Evolutionary conservation across 257 asterid genomes (phyloP).

Genomic region (Striga asiatica): DNA sequence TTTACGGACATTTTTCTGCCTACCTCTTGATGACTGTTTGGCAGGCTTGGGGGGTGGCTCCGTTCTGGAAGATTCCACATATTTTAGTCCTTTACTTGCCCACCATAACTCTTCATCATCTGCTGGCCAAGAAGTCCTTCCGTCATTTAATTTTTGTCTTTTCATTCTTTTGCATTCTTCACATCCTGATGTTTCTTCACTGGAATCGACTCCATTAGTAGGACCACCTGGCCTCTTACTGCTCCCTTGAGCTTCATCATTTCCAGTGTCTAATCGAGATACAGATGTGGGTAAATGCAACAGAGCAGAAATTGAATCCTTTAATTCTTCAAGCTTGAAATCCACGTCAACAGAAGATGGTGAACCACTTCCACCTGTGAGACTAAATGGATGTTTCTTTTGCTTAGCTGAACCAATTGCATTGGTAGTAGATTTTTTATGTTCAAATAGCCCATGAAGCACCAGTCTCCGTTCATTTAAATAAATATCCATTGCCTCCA

Average conservation of each 20-base stretch:
- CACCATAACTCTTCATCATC: conserved; percentile 93
- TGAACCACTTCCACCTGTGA: no score
- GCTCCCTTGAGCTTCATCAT: conserved; percentile 47
- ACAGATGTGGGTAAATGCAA: conserved; percentile 51
- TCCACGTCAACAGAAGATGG: conserved; percentile 24
- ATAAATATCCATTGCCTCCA: conserved; percentile 59
- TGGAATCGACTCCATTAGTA: conserved; percentile 32
- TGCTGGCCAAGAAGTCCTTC: conserved; percentile 12
- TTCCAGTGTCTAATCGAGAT: conserved; percentile 30
- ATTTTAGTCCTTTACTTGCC: conserved; percentile 66
- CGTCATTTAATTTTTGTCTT: conserved; percentile 47
- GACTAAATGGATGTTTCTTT: conserved; percentile 28
- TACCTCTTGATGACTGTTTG: conserved; percentile 69
- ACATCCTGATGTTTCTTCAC: conserved; percentile 82
- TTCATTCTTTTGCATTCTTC: conserved; percentile 88
- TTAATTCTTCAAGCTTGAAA: conserved; percentile 59
- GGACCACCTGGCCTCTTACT: conserved; percentile 36
- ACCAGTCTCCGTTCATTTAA: conserved; percentile 74
- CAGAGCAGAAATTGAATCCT: conserved; percentile 50
- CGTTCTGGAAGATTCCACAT: conserved; percentile 48
- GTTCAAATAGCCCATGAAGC: conserved; percentile 49
- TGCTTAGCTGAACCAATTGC: conserved; percentile 41
- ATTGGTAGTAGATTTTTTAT: conserved; percentile 25
- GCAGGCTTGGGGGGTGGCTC: conserved; percentile 89
- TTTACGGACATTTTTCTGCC: conserved; percentile 89